Evolutionary conservation across 208 protist species (phyloP), one percentile per base, ranked within the genome.

Genomic region (Leishmania arabica): DNA sequence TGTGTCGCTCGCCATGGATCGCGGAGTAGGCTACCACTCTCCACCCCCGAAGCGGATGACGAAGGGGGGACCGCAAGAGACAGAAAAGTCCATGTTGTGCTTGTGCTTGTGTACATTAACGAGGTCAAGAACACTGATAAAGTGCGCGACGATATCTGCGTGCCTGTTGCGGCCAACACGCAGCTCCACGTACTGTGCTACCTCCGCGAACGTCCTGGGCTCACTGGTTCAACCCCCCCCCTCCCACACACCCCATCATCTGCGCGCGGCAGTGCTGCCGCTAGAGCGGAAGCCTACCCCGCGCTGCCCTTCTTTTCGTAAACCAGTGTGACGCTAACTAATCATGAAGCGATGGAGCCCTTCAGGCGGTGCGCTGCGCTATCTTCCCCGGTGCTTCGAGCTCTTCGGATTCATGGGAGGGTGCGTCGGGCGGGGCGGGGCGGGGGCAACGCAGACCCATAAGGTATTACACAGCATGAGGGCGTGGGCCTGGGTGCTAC

Each of bases 1-100:
- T 98, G n/a, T 98, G 96, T 78, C 92, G 95, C 69, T 94, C 93
- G 0, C 90, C 95, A 15, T 98, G 95, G 94, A 91, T 96, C 13
- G 77, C 91, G 5, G 85, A 91, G 85, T 92, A 87, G 81, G 17
- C 24, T 5, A 15, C 68, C 15, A 6, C 37, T 15, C 24, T 24
- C 27, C 24, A 7, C 9, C 31, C 24, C 45, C 42, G 42, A 72
- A 34, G 8, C 19, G 34, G 45, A 24, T 6, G 37, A 40, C 7
- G 8, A 24, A 3, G 17, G 21, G 49, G 40, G 37, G 37, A 34
- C 24, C 13, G 45, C 1, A 8, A 53, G 68, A 51, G 72, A 24
- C 40, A 7, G 27, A 51, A 34, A 69, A 13, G 24, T 1, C 31
- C 19, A 11, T 21, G 19, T n/a, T 53, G 34, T 68, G 75, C n/a